Conservation (phyloP, 2,329 filamentous ascomycete genomes). For the Emericellopsis cladophorae region DNA sequence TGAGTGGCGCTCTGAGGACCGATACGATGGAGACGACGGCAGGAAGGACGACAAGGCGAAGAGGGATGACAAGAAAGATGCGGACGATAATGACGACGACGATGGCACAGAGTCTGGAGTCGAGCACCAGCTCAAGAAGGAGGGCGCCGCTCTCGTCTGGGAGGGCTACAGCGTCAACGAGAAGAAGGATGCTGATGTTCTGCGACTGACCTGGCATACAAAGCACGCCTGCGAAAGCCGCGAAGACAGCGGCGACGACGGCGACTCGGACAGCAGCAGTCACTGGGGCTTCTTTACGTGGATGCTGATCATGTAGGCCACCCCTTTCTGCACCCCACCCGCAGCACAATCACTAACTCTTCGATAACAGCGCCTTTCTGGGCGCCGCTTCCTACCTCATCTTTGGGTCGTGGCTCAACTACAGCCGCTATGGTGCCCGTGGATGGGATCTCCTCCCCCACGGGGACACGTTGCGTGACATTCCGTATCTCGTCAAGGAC, state of each 20-base stretch:
- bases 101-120: slow-evolving; percentile 25
- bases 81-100: slow-evolving; percentile 15
- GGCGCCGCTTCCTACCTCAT: slow-evolving; percentile 82
- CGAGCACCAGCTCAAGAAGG: slow-evolving; percentile 40
- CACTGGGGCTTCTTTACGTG: slow-evolving; percentile 97
- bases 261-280: slow-evolving; percentile 28
- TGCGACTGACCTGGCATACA: slow-evolving; percentile 75
- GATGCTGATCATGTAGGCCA: slow-evolving; percentile 79
- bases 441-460: slow-evolving; percentile 94
- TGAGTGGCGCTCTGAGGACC: slow-evolving; percentile 44
- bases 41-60: slow-evolving; percentile 11
- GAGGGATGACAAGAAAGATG: slow-evolving; percentile 9
- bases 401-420: slow-evolving; percentile 97
- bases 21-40: slow-evolving; percentile 28
- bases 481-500: slow-evolving; percentile 87
- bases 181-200: slow-evolving; percentile 43
- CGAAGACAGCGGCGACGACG: slow-evolving; percentile 25
- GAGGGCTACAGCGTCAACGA: slow-evolving; percentile 50
- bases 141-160: slow-evolving; percentile 58
- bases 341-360: slow-evolving; percentile 5
- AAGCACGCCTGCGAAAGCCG: slow-evolving; percentile 68
- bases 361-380: slow-evolving; percentile 66
- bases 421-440: slow-evolving; percentile 87
- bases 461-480: slow-evolving; percentile 79
- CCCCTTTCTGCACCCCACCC: background rate